Percentiles rank a stretch among this genome's conserved stretches.
Conservation (phyloP, 106 monocot genomes). For the Gastrodia elata region DNA sequence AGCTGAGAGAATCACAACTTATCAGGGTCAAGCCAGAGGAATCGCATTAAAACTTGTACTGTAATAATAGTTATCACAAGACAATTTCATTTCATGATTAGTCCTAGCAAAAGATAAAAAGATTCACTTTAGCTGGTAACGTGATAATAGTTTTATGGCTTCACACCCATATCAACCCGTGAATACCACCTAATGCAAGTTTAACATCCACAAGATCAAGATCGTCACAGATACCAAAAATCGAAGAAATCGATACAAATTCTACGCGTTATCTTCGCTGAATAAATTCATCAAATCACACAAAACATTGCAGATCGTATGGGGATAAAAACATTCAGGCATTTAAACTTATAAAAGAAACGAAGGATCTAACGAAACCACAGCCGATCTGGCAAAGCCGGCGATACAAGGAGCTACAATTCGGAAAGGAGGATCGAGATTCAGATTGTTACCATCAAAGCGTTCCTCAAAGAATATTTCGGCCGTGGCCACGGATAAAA, state of each 20-base stretch:
- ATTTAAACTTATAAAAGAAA: neutral
- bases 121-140: neutral
- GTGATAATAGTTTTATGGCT: neutral
- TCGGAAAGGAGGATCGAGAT: neutral
- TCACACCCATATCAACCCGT: neutral
- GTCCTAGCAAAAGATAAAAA: neutral
- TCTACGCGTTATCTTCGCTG: neutral
- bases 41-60: neutral
- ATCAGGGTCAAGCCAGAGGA: neutral
- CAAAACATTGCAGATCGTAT: neutral
- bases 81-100: neutral
- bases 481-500: constrained; percentile 12
- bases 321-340: neutral
- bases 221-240: neutral
- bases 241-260: neutral
- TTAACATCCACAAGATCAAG: neutral
- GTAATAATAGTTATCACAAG: neutral
- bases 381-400: neutral
- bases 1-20: neutral
- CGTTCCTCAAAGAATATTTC: constrained; percentile 21
- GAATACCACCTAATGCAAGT: neutral
- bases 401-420: neutral
- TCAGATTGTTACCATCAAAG: constrained; percentile 13
- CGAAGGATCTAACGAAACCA: neutral
- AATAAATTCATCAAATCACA: neutral